These are phyloP conservation scores for Rhamnella rubrinervis DNA, from an alignment of 331 rosid species.

Conservation along the genomic window DNA sequence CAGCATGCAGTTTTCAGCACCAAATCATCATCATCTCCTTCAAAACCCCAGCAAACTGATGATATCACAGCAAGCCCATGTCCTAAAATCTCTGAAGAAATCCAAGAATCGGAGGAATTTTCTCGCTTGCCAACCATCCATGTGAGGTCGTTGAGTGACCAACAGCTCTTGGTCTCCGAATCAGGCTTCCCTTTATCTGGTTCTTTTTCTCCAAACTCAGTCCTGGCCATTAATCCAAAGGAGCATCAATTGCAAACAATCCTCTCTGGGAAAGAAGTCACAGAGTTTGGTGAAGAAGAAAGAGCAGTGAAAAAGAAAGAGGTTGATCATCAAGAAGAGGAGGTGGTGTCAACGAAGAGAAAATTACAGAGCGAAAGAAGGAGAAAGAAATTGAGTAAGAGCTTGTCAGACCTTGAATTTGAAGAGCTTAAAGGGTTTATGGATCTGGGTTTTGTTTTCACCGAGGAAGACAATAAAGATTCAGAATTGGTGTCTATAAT, in stretches of 20 bases:
- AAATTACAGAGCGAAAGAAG: conserved; percentile 5
- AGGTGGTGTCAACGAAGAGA: background rate
- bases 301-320: background rate
- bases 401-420: conserved; percentile 72
- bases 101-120: conserved; percentile 12
- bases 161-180: conserved; percentile 30
- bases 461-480: conserved; percentile 60
- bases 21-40: conserved; percentile 24
- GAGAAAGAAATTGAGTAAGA: conserved; percentile 26
- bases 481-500: conserved; percentile 58
- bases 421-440: conserved; percentile 76
- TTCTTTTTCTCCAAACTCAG: conserved; percentile 45
- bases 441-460: conserved; percentile 85
- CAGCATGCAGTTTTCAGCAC: conserved; percentile 35
- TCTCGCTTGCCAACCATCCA: conserved; percentile 20
- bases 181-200: conserved; percentile 20
- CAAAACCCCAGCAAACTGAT: conserved; percentile 15
- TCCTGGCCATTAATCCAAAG: conserved; percentile 30
- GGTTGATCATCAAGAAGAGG: background rate
- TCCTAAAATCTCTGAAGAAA: background rate
- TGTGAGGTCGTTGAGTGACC: conserved; percentile 55
- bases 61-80: conserved; percentile 8
- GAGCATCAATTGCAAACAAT: conserved; percentile 34
- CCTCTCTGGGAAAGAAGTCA: conserved; percentile 45
- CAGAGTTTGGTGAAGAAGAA: conserved; percentile 28